Conservation (phyloP, 805 yeast genomes). For the Starmera quercuum region DNA sequence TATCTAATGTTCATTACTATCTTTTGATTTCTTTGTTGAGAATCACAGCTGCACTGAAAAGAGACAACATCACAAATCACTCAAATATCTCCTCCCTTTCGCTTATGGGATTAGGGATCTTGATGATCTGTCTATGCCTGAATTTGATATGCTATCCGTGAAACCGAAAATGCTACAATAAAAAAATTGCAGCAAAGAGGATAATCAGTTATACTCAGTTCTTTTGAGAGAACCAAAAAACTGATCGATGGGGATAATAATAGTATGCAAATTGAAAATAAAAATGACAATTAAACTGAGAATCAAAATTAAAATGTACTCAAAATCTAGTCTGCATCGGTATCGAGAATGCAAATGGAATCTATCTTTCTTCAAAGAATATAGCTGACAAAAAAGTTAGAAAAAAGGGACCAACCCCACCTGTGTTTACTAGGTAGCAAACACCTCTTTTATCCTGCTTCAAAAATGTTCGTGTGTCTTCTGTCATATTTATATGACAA, state of each 20-base stretch:
- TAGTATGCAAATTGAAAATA: too few species aligned
- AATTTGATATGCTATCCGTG: constrained; percentile 1
- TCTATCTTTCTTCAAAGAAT: neutral
- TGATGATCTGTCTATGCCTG: constrained; percentile 2
- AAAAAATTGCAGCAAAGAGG: neutral
- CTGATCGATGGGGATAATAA: neutral
- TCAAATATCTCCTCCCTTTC: neutral
- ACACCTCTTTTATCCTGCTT: too few species aligned
- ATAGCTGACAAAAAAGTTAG: neutral
- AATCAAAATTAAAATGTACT: too few species aligned
- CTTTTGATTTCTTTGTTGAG: constrained; percentile 1
- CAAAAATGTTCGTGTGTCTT: too few species aligned
- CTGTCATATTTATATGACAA: too few species aligned
- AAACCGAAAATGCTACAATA: neutral
- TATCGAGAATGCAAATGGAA: too few species aligned
- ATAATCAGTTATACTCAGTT: neutral
- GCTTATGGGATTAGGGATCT: neutral
- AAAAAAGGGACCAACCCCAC: too few species aligned
- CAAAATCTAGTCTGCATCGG: too few species aligned
- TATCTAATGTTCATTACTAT: neutral
- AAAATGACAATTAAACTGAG: too few species aligned
- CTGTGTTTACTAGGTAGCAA: too few species aligned
- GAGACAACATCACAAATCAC: neutral
- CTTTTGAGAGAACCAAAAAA: neutral
- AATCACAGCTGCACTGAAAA: constrained; percentile 1